phyloP scores from a whole-genome alignment of 192 early-diverging fungal genomes.

The Lobulomyces angularis region DNA sequence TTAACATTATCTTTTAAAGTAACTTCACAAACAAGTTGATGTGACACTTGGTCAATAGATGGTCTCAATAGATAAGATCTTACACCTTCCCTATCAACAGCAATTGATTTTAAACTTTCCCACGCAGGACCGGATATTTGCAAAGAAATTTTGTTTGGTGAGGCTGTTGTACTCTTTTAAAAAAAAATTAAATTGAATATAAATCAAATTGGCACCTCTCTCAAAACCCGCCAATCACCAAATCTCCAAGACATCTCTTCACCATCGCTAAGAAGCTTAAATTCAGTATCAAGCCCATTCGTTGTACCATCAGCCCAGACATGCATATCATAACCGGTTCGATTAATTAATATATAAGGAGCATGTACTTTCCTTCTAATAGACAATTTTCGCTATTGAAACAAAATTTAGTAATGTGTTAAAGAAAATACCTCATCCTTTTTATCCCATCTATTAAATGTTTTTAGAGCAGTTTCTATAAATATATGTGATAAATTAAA shows the following conservation, averaged over 20 bases:
- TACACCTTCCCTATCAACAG: slow-evolving; percentile 80
- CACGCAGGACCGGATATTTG: slow-evolving; percentile 75
- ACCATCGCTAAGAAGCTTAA: slow-evolving; percentile 58
- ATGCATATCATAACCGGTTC: slow-evolving; percentile 78
- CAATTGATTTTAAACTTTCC: slow-evolving; percentile 82
- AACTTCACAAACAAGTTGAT: slow-evolving; percentile 80
- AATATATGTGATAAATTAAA: slow-evolving; percentile 76
- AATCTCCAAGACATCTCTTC: slow-evolving; percentile 84
- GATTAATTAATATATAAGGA: slow-evolving; percentile 80
- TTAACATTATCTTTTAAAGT: slow-evolving; percentile 79
- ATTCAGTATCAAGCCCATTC: slow-evolving; percentile 44
- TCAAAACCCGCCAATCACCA: slow-evolving; percentile 86
- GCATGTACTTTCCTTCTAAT: slow-evolving; percentile 25
- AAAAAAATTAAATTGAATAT: no score
- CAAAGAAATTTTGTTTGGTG: slow-evolving; percentile 68
- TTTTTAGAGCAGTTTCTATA: slow-evolving; percentile 25
- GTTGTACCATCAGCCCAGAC: slow-evolving; percentile 63
- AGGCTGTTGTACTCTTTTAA: slow-evolving; percentile 21
- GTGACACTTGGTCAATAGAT: slow-evolving; percentile 58
- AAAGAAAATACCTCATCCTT: no score
- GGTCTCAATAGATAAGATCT: slow-evolving; percentile 73
- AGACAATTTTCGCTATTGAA: slow-evolving; percentile 6
- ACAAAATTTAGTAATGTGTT: background rate
- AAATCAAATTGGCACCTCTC: slow-evolving; percentile 47
- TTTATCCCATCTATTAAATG: slow-evolving; percentile 14